Conservation (phyloP, 164 flowering plant genomes). For the Hamamelis virginiana region DNA sequence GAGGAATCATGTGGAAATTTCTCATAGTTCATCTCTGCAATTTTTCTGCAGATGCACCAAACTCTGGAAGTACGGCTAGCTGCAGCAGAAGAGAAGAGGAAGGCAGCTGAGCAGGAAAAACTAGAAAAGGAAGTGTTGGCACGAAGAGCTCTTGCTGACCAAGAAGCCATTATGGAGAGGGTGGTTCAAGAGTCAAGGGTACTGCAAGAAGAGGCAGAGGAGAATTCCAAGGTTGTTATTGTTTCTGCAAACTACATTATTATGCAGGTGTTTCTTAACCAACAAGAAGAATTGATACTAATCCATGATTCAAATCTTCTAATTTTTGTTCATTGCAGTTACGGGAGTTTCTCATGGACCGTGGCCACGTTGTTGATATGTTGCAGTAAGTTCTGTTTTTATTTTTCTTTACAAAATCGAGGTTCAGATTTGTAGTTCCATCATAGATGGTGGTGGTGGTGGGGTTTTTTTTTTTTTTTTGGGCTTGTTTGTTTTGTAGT, state of each 20-base stretch:
- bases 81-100: constrained; percentile 52
- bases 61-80: constrained; percentile 58
- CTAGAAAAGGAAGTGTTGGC: constrained; percentile 57
- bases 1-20: too few relatives aligned
- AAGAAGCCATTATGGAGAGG: constrained; percentile 65
- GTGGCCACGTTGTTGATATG: constrained; percentile 66
- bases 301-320: constrained; percentile 1
- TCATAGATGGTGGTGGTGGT: too few relatives aligned
- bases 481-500: too few relatives aligned
- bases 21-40: neutral
- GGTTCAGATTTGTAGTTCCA: too few relatives aligned
- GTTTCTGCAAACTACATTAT: neutral
- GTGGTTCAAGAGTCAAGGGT: constrained; percentile 68
- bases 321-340: constrained; percentile 46
- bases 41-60: constrained; percentile 54
- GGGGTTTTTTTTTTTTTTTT: too few relatives aligned
- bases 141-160: constrained; percentile 44
- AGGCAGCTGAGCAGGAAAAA: constrained; percentile 58
- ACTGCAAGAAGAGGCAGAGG: constrained; percentile 71
- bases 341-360: constrained; percentile 71
- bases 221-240: constrained; percentile 70
- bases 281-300: neutral
- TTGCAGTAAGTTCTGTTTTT: constrained; percentile 71
- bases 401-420: neutral
- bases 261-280: too few relatives aligned